These are phyloP conservation scores for Amauroascus verrucosus DNA, from an alignment of 2,329 filamentous ascomycete species.

Conservation along the genomic window DNA sequence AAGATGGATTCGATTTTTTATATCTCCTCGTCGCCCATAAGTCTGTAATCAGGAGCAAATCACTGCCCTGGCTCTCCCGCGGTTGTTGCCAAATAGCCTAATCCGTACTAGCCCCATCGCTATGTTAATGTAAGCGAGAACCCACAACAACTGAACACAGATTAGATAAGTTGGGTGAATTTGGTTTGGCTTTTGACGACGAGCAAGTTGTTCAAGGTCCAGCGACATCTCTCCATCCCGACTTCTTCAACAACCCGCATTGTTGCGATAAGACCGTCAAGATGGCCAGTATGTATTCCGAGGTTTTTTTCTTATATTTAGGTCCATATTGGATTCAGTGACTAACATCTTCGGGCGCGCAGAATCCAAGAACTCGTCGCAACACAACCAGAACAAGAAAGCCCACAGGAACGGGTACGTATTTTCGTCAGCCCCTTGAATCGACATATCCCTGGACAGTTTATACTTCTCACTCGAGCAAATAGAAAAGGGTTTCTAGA, in stretches of 20 bases:
- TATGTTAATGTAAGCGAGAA: slow-evolving; percentile 16
- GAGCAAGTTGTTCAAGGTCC: slow-evolving; percentile 7
- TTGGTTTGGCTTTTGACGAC: slow-evolving; percentile 1
- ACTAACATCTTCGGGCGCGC: slow-evolving; percentile 2
- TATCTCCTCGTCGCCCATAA: too few species aligned
- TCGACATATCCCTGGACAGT: slow-evolving; percentile 4
- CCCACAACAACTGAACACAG: slow-evolving; percentile 11
- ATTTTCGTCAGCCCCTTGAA: slow-evolving; percentile 4
- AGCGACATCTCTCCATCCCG: slow-evolving; percentile 10
- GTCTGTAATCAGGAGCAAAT: too few species aligned
- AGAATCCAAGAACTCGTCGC: slow-evolving; percentile 99
- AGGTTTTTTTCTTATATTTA: slow-evolving; percentile 6
- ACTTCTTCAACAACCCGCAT: slow-evolving; percentile 27
- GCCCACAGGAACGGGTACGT: slow-evolving; percentile 97
- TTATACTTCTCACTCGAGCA: not conserved
- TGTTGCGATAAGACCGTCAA: slow-evolving; percentile 36
- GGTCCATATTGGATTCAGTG: not conserved
- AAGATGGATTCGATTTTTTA: too few species aligned
- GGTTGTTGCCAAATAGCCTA: slow-evolving; percentile 1
- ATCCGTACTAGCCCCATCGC: slow-evolving; percentile 12
- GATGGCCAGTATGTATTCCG: slow-evolving; percentile 37
- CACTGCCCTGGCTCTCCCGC: not conserved
- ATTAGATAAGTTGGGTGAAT: slow-evolving; percentile 15
- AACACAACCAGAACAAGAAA: slow-evolving; percentile 98
- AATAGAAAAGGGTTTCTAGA: not conserved